Evolutionary conservation across 257 asterid species (phyloP), one percentile per base, ranked within the genome.

Genomic region (Osmanthus fragrans): DNA sequence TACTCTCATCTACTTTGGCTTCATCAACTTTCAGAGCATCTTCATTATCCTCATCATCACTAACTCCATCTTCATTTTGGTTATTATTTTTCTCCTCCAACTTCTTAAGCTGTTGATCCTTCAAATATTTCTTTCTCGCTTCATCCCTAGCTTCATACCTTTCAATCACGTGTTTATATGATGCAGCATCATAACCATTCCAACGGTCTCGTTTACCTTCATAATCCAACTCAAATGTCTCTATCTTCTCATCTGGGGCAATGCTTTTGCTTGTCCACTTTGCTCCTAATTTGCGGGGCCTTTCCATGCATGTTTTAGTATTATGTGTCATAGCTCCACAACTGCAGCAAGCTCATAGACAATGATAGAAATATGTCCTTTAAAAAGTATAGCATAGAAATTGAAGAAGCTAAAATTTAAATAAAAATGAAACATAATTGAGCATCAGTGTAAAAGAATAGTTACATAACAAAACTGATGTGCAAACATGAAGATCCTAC

Each of bases 1-100:
- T 93, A 91, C 98, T 93, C 89, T 96, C 99, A 76, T 96, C 98
- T 67, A 96, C 99, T 86, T 90, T 90, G 36, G 98, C 97, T 89
- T 96, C 99, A 75, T 93, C 99, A 45, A 93, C 85, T 84, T 86
- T 93, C 79, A 90, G 77, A 70, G 82, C 98, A 71, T 90, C 94
- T 21, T 94, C 94, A 71, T 89, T 85, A 81, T 95, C 96, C 70
- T 95, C 98, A 72, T 92, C 98, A 82, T 96, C 98, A 81, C 94
- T 96, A 67, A 76, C 96, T 40, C 75, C 92, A 67, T 81, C 94
- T 84, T 88, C 96, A 72, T 84, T 79, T 71, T 87, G 86, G 71
- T 87, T 87, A 66, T 77, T 80, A 77, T 95, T 93, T 86, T 90
- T 96, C 92, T 90, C 98, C 82, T 95, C 99, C 90, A 96, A 85